Percentiles rank a stretch among this genome's conserved stretches.
phyloP scores from a whole-genome alignment of 805 yeast species.

The Wickerhamomyces hampshirensis region DNA sequence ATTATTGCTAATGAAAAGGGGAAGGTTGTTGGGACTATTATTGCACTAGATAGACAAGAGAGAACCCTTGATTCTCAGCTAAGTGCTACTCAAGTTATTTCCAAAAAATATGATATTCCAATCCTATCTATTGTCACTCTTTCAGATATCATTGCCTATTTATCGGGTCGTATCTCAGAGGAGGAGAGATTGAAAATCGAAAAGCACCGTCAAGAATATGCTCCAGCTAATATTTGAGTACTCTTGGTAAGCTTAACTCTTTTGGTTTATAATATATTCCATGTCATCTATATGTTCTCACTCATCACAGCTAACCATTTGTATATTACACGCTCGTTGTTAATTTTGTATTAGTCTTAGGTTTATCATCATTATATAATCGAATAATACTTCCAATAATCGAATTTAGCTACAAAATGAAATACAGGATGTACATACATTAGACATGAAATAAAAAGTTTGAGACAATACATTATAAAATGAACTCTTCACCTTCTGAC shows the following conservation, averaged over 20 bases:
- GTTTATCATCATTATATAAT: not conserved
- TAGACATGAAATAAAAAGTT: not conserved
- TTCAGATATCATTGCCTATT: conserved; percentile 63
- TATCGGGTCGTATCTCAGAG: conserved; percentile 49
- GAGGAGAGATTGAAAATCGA: conserved; percentile 56
- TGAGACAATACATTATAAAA: not conserved
- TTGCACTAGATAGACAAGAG: conserved; percentile 95
- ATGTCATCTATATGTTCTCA: no score
- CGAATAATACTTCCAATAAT: no score
- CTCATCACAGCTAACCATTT: not conserved
- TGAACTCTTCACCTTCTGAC: conserved; percentile 41
- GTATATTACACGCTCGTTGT: not conserved
- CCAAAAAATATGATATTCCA: conserved; percentile 70
- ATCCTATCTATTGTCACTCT: conserved; percentile 77
- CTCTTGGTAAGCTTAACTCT: no score
- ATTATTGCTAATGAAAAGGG: conserved; percentile 72
- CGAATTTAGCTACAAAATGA: no score
- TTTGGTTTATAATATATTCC: no score
- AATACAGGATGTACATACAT: no score
- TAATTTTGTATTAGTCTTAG: no score
- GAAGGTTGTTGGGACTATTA: conserved; percentile 72
- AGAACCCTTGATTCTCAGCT: conserved; percentile 57
- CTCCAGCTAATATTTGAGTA: conserved; percentile 20
- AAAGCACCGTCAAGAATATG: conserved; percentile 45
- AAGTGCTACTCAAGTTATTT: conserved; percentile 80